Evolutionary conservation across 768 basidiomycete species (phyloP).

Genomic region (Tephrocybe rancida): DNA sequence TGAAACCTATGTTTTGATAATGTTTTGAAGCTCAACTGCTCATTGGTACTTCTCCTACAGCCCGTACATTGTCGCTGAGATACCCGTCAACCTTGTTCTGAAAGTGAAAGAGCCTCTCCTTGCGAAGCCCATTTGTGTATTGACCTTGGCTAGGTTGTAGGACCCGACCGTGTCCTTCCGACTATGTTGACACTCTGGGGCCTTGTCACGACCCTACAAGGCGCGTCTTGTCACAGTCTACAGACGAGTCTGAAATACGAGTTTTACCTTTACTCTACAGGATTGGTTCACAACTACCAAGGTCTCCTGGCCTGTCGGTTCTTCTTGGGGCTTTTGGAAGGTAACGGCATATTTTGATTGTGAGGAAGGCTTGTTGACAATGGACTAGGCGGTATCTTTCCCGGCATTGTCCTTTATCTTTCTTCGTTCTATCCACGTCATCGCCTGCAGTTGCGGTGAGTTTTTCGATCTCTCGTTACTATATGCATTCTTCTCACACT

Average conservation of each 20-base stretch:
- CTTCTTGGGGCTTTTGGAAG: constrained; percentile 50
- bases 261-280: neutral
- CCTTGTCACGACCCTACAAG: constrained; percentile 39
- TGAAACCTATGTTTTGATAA: neutral
- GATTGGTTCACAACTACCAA: constrained; percentile 9
- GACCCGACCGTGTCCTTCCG: constrained; percentile 49
- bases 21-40: too few relatives aligned
- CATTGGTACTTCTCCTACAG: neutral
- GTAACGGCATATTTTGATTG: constrained; percentile 16
- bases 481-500: neutral
- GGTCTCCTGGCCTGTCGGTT: constrained; percentile 47
- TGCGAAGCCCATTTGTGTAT: constrained; percentile 1
- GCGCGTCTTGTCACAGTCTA: constrained; percentile 26
- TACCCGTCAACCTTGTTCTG: constrained; percentile 43
- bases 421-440: constrained; percentile 35
- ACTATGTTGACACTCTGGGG: constrained; percentile 49
- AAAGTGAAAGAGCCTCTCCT: constrained; percentile 18
- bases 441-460: constrained; percentile 10
- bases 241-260: too few relatives aligned
- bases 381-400: constrained; percentile 30
- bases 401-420: constrained; percentile 31
- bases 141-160: constrained; percentile 27
- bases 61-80: constrained; percentile 27
- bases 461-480: constrained; percentile 29
- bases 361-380: neutral